Base-by-base conservation (phyloP, 192 early-diverging fungal species). In the Lobulomyces angularis region DNA sequence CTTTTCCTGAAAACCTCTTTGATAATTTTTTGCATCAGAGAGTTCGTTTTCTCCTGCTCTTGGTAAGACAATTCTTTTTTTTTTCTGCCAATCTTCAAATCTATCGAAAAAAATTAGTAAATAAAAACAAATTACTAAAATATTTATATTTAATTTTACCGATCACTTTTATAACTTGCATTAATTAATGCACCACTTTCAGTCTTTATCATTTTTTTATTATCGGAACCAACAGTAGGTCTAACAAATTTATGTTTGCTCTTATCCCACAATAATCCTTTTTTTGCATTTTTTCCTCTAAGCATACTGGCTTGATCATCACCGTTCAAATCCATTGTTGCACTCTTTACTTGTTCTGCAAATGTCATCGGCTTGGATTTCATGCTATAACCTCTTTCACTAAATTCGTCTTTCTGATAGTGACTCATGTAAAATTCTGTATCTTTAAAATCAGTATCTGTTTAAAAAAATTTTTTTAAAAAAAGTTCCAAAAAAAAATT, bases 191-290 rank as follows among this genome's bases (percentile, higher is more conserved):
- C 78, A 26, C 94, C 94, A 37, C 69, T 83, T 50, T 98, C 94
- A 2, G 84, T 88, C 28, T 71, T 72, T 40, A 98, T 93, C 42
- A 87, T 47, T 68, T 96, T 98, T 54, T 88, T 88, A 63, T 98
- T 98, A 50, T 98, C 91, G 0, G 81, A 51, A 11, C 94, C 94
- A 45, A 92, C 73, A 17, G 86, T 87, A 2, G 56, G 47, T 17
- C 89, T 78, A 23, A 88, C 76, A 74, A 94, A 98, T 45, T 79
- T 81, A 60, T 86, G 89, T 67, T 96, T 94, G 51, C 79, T 86
- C 37, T 74, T 67, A 56, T 98, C 91, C 94, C 94, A 98, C 25
- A 80, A 69, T 27, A 91, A 43, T 61, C 14, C 70, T 69, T 35
- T 60, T 67, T 8, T 48, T 47, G 38, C 55, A 51, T 36, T 63